A percentile compares a stretch with the other conserved stretches of the same genome.
phyloP scores from a whole-genome alignment of 768 basidiomycete genomes.

The Leccinum uliginosum region DNA sequence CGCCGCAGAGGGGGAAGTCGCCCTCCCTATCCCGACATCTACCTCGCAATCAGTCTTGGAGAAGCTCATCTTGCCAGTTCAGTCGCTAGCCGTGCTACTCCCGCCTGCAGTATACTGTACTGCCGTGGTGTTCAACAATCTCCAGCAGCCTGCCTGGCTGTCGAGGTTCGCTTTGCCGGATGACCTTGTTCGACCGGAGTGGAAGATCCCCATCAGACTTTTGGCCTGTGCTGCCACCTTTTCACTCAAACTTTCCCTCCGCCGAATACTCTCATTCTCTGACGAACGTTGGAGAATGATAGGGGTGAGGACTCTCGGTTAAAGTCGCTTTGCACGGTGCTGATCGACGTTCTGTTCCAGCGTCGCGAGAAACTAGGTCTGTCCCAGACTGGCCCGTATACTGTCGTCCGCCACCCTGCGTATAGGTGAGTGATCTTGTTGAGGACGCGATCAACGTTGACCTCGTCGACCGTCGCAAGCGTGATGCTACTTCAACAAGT shows the following conservation, averaged over 20 bases:
- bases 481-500: conserved; percentile 24
- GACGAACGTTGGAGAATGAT: conserved; percentile 31
- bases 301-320: conserved; percentile 20
- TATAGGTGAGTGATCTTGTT: conserved; percentile 27
- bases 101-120: conserved; percentile 28
- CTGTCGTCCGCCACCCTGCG: conserved; percentile 34
- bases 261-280: conserved; percentile 14
- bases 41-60: conserved; percentile 17
- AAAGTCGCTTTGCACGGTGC: neutral
- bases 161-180: conserved; percentile 23
- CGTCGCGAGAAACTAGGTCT: conserved; percentile 28
- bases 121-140: conserved; percentile 24
- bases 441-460: neutral
- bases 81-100: conserved; percentile 19
- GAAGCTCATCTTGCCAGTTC: conserved; percentile 27
- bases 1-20: conserved; percentile 11
- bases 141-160: conserved; percentile 37
- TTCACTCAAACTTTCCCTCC: conserved; percentile 12
- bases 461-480: conserved; percentile 1
- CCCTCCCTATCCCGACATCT: conserved; percentile 14
- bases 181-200: conserved; percentile 18
- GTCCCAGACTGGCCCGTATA: conserved; percentile 32
- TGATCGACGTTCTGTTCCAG: conserved; percentile 12
- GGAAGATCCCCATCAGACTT: conserved; percentile 23
- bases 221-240: conserved; percentile 26